Conservation (phyloP, 495 filamentous ascomycete genomes). For the Aspergillus homomorphus region DNA sequence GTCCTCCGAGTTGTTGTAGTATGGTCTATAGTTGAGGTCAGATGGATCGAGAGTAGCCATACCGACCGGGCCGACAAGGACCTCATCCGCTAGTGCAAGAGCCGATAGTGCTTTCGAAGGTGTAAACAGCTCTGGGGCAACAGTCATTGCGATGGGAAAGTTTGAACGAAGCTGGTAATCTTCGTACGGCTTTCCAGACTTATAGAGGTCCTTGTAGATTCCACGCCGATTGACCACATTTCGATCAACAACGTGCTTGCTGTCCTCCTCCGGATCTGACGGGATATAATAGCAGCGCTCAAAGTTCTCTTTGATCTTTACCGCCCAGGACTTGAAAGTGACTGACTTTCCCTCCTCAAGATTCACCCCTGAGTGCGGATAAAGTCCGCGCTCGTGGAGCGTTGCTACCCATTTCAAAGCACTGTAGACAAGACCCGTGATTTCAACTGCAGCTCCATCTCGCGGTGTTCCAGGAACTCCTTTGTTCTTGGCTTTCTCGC, state of each 20-base stretch:
- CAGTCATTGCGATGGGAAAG: slow-evolving; percentile 93
- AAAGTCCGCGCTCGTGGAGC: slow-evolving; percentile 63
- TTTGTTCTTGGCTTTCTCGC: slow-evolving; percentile 82
- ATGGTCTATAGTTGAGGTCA: slow-evolving; percentile 87
- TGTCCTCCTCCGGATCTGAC: slow-evolving; percentile 60
- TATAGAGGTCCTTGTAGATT: slow-evolving; percentile 97
- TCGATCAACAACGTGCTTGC: slow-evolving; percentile 74
- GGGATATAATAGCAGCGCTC: slow-evolving; percentile 90
- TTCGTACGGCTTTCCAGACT: slow-evolving; percentile 88
- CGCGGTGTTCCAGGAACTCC: slow-evolving; percentile 94
- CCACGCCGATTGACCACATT: slow-evolving; percentile 79
- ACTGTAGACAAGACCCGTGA: slow-evolving; percentile 89
- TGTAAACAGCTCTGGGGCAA: slow-evolving; percentile 84
- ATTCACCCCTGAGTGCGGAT: slow-evolving; percentile 68
- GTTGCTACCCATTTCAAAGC: slow-evolving; percentile 73
- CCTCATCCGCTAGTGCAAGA: slow-evolving; percentile 72
- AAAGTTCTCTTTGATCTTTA: slow-evolving; percentile 78
- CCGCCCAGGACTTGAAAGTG: slow-evolving; percentile 77
- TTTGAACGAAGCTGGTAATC: slow-evolving; percentile 96
- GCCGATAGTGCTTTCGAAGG: slow-evolving; percentile 71
- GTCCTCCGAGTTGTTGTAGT: slow-evolving; percentile 95
- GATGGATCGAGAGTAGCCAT: slow-evolving; percentile 94
- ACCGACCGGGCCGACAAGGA: slow-evolving; percentile 80
- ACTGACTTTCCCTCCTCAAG: slow-evolving; percentile 54
- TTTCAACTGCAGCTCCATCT: slow-evolving; percentile 93